Conservation (phyloP, 306 rosid species). For the Fragaria iinumae region DNA sequence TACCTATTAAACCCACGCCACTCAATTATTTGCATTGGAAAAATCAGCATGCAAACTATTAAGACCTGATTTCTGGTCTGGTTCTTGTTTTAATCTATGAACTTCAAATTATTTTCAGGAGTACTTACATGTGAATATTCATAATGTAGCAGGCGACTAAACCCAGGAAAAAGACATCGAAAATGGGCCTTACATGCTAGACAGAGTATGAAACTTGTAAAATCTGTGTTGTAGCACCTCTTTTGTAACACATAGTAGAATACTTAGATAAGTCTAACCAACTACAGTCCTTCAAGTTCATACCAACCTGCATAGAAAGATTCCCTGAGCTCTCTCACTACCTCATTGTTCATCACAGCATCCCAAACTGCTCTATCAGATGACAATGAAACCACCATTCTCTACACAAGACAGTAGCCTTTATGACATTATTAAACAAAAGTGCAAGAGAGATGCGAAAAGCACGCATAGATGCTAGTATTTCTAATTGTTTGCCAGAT, state of each 20-base stretch:
- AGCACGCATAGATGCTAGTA: neutral
- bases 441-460: neutral
- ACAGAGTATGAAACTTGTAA: neutral
- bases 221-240: neutral
- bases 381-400: conserved; percentile 69
- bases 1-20: neutral
- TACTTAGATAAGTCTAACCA: neutral
- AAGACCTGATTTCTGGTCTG: neutral
- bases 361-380: conserved; percentile 78
- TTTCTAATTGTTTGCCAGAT: neutral
- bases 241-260: neutral
- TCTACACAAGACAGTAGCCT: conserved; percentile 37
- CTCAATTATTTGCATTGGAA: neutral
- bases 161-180: neutral
- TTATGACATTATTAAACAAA: neutral
- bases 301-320: conserved; percentile 50
- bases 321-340: conserved; percentile 60
- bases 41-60: neutral
- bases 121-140: neutral
- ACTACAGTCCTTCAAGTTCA: neutral
- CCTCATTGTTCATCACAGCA: conserved; percentile 72
- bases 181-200: conserved; percentile 7
- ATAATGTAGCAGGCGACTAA: neutral
- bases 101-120: neutral
- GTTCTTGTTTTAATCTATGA: neutral